phyloP scores from a whole-genome alignment of 257 asterid species.

The Penstemon eatonii region DNA sequence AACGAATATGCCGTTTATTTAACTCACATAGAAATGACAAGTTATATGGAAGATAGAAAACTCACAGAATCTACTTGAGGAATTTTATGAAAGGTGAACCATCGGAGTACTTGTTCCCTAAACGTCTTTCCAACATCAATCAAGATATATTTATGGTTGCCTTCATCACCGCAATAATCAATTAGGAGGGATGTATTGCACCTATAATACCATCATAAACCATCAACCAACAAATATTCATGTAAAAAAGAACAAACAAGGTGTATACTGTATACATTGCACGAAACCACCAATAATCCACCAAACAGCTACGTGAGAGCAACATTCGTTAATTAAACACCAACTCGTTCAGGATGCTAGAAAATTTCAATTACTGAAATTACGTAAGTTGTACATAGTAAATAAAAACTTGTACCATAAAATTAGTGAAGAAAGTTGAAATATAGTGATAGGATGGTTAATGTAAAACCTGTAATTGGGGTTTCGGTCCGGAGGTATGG shows the following conservation, averaged over 20 bases:
- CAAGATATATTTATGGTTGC: slow-evolving; percentile 75
- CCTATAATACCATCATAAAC: slow-evolving; percentile 53
- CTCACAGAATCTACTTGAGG: slow-evolving; percentile 94
- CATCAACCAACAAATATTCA: slow-evolving; percentile 11
- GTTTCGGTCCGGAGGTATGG: slow-evolving; percentile 72
- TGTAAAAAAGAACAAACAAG: not conserved
- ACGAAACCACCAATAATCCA: not conserved
- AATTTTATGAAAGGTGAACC: slow-evolving; percentile 82
- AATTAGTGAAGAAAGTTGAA: not conserved
- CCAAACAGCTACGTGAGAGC: not conserved
- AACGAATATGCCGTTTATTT: not conserved
- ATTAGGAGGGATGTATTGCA: slow-evolving; percentile 94
- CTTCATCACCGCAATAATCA: slow-evolving; percentile 58
- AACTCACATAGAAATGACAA: not conserved
- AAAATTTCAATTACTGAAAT: not conserved
- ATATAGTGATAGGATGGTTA: not conserved
- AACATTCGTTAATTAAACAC: slow-evolving; percentile 2
- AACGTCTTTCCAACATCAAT: slow-evolving; percentile 96
- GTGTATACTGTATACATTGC: not conserved
- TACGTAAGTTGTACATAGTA: not conserved
- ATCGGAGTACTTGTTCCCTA: slow-evolving; percentile 93
- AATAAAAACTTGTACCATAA: not conserved
- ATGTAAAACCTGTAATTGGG: slow-evolving; percentile 80
- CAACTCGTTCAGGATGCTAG: not conserved
- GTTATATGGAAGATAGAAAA: slow-evolving; percentile 24